These are phyloP conservation scores for Vaccinium myrtillus DNA, from an alignment of 148 eudicot species.

Conservation along the genomic window DNA sequence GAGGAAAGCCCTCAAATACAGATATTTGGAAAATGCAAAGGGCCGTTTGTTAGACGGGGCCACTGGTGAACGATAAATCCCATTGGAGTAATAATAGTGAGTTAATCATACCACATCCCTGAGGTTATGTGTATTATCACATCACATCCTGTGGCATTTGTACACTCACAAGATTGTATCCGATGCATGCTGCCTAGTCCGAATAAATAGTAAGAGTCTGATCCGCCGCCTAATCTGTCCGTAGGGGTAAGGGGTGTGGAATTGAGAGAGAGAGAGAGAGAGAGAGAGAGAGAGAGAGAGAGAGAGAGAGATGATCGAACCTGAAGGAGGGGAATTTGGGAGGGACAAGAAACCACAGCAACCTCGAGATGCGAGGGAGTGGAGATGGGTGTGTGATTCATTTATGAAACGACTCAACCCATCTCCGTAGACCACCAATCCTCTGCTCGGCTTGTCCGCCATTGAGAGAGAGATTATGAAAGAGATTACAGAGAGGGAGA, in stretches of 20 bases:
- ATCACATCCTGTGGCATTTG: background rate
- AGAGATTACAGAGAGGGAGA: background rate
- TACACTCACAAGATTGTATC: background rate
- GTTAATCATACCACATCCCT: background rate
- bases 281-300: background rate
- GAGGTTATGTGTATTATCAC: background rate
- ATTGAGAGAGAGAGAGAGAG: background rate
- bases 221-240: too few relatives aligned
- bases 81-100: background rate
- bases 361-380: slow-evolving; percentile 58
- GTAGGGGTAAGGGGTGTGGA: too few relatives aligned
- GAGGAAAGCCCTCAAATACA: background rate
- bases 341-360: slow-evolving; percentile 79
- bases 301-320: slow-evolving; percentile 25
- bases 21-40: background rate
- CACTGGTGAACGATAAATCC: background rate
- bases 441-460: slow-evolving; percentile 97
- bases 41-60: background rate
- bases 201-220: too few relatives aligned
- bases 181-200: background rate
- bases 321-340: slow-evolving; percentile 56
- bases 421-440: slow-evolving; percentile 68
- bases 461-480: slow-evolving; percentile 27
- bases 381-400: slow-evolving; percentile 59
- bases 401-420: slow-evolving; percentile 59